A percentile compares a stretch with the other conserved stretches of the same genome.
These are phyloP conservation scores for Monosporascus sp. DNA, from an alignment of 2,329 filamentous ascomycete species.

Conservation along the genomic window DNA sequence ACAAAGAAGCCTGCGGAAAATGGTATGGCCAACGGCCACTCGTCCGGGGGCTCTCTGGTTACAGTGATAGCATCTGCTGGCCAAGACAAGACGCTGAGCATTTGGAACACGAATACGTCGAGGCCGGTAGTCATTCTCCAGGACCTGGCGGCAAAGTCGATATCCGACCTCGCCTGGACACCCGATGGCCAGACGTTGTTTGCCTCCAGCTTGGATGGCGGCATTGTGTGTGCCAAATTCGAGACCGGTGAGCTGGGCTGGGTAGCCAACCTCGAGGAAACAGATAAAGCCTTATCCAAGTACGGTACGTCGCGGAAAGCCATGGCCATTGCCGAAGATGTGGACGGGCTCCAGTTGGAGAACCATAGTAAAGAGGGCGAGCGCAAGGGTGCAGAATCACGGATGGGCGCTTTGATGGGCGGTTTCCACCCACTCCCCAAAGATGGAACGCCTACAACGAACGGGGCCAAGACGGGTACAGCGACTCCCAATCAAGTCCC, in stretches of 20 bases:
- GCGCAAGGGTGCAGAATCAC: slow-evolving; percentile 80
- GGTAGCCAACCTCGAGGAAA: slow-evolving; percentile 80
- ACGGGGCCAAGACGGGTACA: slow-evolving; percentile 43
- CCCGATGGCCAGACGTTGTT: slow-evolving; percentile 86
- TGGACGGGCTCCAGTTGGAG: slow-evolving; percentile 81
- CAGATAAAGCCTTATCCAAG: slow-evolving; percentile 87
- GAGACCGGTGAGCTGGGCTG: slow-evolving; percentile 84
- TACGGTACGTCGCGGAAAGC: slow-evolving; percentile 85
- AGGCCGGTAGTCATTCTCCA: slow-evolving; percentile 85
- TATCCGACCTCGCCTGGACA: slow-evolving; percentile 90
- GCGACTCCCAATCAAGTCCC: slow-evolving; percentile 32
- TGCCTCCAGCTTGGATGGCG: slow-evolving; percentile 82
- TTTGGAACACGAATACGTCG: slow-evolving; percentile 97
- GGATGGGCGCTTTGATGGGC: slow-evolving; percentile 98
- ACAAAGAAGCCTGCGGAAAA: slow-evolving; percentile 58
- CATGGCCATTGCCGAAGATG: slow-evolving; percentile 87
- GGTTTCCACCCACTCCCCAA: slow-evolving; percentile 59
- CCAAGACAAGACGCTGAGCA: slow-evolving; percentile 90
- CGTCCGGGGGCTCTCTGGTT: slow-evolving; percentile 51
- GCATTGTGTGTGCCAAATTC: slow-evolving; percentile 77
- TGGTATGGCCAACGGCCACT: slow-evolving; percentile 43
- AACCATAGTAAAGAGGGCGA: slow-evolving; percentile 90
- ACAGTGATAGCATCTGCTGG: slow-evolving; percentile 96
- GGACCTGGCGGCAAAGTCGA: slow-evolving; percentile 83
- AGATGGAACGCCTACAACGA: slow-evolving; percentile 40